Percentiles rank a stretch among this genome's conserved stretches.
Evolutionary conservation across 2,329 filamentous ascomycete genomes (phyloP).

Genomic region (Cryphonectria nitschkei): DNA sequence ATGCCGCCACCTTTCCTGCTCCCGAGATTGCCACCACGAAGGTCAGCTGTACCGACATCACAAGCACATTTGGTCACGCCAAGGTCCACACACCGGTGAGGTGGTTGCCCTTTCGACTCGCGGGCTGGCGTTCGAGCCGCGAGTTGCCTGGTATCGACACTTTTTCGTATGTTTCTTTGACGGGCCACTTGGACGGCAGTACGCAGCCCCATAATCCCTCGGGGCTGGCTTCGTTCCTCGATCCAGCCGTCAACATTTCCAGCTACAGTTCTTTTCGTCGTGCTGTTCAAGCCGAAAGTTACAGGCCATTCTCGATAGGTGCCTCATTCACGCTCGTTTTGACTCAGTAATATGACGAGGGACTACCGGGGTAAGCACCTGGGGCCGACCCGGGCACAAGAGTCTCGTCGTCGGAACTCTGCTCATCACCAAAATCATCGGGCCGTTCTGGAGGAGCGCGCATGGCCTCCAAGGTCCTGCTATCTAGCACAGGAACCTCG

Average conservation of each 20-base stretch:
- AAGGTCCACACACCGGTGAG: background rate
- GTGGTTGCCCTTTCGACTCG: background rate
- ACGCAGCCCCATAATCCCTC: background rate
- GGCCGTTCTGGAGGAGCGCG: slow-evolving; percentile 53
- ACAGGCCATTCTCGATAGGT: background rate
- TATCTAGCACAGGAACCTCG: slow-evolving; percentile 65
- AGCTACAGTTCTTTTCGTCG: background rate
- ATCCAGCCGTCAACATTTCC: background rate
- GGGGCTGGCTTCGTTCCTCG: background rate
- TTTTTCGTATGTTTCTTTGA: background rate
- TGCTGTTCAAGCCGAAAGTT: background rate
- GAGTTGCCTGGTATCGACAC: background rate
- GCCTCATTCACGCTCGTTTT: background rate
- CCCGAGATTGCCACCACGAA: background rate
- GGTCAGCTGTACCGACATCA: background rate
- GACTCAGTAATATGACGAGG: slow-evolving; percentile 30
- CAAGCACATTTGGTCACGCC: slow-evolving; percentile 1
- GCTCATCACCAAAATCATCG: slow-evolving; percentile 46
- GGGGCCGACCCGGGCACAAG: slow-evolving; percentile 29
- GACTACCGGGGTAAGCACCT: slow-evolving; percentile 25
- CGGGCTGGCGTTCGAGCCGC: background rate
- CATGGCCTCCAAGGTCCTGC: slow-evolving; percentile 66
- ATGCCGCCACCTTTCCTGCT: background rate
- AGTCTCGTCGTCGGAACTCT: slow-evolving; percentile 48
- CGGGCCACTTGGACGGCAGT: background rate